These are phyloP conservation scores for Hanseniaspora hatyaiensis DNA, from an alignment of 805 yeast genomes.

Conservation along the genomic window DNA sequence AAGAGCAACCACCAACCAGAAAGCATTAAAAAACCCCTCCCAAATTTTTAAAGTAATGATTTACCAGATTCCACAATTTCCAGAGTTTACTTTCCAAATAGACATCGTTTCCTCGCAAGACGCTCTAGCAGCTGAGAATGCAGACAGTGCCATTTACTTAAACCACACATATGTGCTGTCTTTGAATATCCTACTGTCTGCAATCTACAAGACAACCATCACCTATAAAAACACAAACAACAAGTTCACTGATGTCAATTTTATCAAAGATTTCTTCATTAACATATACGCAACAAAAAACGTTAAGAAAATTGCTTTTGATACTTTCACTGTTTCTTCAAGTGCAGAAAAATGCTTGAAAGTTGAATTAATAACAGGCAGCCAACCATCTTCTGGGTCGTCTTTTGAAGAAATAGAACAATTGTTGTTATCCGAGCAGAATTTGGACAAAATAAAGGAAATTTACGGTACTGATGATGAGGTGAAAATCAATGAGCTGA, in stretches of 20 bases:
- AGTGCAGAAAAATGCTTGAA: conserved; percentile 28
- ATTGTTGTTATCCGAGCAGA: conserved; percentile 28
- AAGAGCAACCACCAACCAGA: too few relatives aligned
- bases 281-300: conserved; percentile 60
- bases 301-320: conserved; percentile 36
- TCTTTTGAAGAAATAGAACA: conserved; percentile 26
- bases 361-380: conserved; percentile 28
- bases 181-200: conserved; percentile 48
- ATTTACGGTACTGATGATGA: conserved; percentile 21
- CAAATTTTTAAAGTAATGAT: background rate
- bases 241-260: conserved; percentile 46
- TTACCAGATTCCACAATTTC: conserved; percentile 36
- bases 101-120: conserved; percentile 31
- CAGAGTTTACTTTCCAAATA: conserved; percentile 30
- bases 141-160: conserved; percentile 44
- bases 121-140: conserved; percentile 34
- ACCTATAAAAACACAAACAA: conserved; percentile 35
- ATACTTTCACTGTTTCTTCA: conserved; percentile 41
- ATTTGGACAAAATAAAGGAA: conserved; percentile 28
- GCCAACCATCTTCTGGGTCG: conserved; percentile 19
- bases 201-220: conserved; percentile 48
- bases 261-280: conserved; percentile 63
- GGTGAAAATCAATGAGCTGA: conserved; percentile 37
- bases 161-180: conserved; percentile 43
- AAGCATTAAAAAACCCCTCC: too few relatives aligned